These are phyloP conservation scores for Sugiyamaella valdiviana DNA, from an alignment of 805 yeast genomes.

Conservation along the genomic window DNA sequence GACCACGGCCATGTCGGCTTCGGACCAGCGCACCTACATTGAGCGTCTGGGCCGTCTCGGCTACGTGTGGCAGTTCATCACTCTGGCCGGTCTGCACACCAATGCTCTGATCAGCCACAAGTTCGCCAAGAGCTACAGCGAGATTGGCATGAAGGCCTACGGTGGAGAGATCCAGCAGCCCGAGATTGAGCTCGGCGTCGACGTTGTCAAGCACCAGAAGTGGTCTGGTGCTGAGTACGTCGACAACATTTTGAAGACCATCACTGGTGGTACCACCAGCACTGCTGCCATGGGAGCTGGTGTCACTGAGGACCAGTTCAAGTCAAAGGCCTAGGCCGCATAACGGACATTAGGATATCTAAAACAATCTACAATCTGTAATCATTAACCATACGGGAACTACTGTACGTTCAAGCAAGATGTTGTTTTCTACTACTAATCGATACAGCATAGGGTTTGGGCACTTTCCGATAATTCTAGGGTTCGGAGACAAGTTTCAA, in stretches of 20 bases:
- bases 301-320: conserved; percentile 95
- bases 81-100: conserved; percentile 94
- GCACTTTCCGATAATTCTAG: too few relatives aligned
- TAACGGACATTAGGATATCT: too few relatives aligned
- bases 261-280: conserved; percentile 88
- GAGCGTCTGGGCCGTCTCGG: conserved; percentile 81
- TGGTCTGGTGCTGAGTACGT: conserved; percentile 99
- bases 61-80: conserved; percentile 95
- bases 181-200: conserved; percentile 84
- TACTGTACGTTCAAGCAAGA: too few relatives aligned
- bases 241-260: conserved; percentile 81
- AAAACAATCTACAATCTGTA: too few relatives aligned
- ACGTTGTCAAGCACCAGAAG: conserved; percentile 95
- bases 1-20: conserved; percentile 85
- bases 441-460: too few relatives aligned
- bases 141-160: conserved; percentile 91
- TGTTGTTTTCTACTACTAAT: too few relatives aligned
- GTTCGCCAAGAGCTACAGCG: conserved; percentile 70
- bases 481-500: too few relatives aligned
- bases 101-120: conserved; percentile 87
- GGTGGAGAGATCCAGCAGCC: conserved; percentile 81
- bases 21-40: conserved; percentile 88
- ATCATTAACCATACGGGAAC: too few relatives aligned
- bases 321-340: conserved; percentile 33
- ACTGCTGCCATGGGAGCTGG: conserved; percentile 99